phyloP scores from a whole-genome alignment of 202 grass and related monocot genomes.

The Cymbopogon flexuosus region DNA sequence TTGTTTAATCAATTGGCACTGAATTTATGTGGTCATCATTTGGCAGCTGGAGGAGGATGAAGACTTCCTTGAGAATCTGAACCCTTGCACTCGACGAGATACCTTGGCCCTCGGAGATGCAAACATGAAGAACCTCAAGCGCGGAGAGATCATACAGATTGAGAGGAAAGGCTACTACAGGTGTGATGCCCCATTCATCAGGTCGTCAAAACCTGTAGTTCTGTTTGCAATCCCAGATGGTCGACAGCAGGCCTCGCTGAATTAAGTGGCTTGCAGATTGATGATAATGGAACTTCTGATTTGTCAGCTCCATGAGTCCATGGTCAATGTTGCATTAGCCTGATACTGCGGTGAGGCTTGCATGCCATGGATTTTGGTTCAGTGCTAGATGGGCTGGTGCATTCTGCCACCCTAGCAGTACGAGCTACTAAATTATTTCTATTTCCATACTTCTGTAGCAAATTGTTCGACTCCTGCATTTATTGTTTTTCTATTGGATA shows the following conservation, averaged over 20 bases:
- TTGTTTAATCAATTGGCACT: not conserved
- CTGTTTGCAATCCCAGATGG: conserved; percentile 77
- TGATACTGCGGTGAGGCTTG: not conserved
- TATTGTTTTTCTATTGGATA: too few relatives aligned
- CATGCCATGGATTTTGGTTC: not conserved
- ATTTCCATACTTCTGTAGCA: too few relatives aligned
- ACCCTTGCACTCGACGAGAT: conserved; percentile 60
- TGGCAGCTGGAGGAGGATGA: conserved; percentile 75
- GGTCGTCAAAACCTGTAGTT: conserved; percentile 57
- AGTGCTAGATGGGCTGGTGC: too few relatives aligned
- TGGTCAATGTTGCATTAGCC: too few relatives aligned
- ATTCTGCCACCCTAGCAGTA: not conserved
- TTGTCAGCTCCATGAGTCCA: not conserved
- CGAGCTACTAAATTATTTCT: not conserved
- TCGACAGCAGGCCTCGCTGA: conserved; percentile 48
- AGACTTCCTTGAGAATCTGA: conserved; percentile 74
- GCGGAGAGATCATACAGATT: conserved; percentile 61
- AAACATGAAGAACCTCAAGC: conserved; percentile 71
- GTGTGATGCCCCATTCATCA: conserved; percentile 60
- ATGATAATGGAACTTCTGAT: not conserved
- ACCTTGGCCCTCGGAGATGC: conserved; percentile 62
- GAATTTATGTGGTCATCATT: not conserved
- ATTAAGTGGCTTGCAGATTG: not conserved
- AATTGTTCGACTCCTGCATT: too few relatives aligned
- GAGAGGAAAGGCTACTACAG: conserved; percentile 83